A percentile compares a stretch with the other conserved stretches of the same genome.
These are phyloP conservation scores for Sedum album DNA, from an alignment of 164 flowering plant genomes.

Conservation along the genomic window DNA sequence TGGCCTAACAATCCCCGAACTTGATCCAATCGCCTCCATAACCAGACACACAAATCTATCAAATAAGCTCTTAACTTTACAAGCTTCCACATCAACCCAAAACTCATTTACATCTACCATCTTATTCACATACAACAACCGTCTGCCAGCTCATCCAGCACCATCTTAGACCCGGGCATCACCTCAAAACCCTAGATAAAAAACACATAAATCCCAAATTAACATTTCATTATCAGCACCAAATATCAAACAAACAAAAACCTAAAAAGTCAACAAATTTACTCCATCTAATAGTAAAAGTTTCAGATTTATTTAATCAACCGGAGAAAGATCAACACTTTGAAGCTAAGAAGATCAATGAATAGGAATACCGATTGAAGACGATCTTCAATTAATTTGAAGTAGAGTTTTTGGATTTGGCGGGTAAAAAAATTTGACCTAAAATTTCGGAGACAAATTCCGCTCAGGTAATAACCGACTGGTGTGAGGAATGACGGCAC, in stretches of 20 bases:
- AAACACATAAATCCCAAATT: not conserved
- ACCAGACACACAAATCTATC: conserved; percentile 19
- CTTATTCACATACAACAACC: not conserved
- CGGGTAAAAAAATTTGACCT: conserved; percentile 2
- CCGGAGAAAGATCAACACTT: not conserved
- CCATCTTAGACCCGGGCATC: not conserved
- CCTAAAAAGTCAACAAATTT: not conserved
- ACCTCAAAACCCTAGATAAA: not conserved
- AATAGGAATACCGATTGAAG: not conserved
- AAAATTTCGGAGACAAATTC: not conserved
- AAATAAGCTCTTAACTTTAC: conserved; percentile 21
- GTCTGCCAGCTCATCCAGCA: not conserved
- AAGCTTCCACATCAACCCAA: not conserved
- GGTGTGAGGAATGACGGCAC: not conserved
- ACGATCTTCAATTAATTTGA: not conserved
- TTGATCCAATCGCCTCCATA: conserved; percentile 19
- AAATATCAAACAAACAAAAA: not conserved
- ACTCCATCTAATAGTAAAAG: not conserved
- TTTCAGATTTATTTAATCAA: not conserved
- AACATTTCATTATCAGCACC: not conserved
- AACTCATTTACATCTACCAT: not conserved
- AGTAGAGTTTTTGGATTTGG: not conserved
- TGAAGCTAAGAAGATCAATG: not conserved
- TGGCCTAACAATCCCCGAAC: conserved; percentile 20
- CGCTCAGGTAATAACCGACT: not conserved